Percentiles rank a stretch among this genome's conserved stretches.
Conservation (phyloP, 1,284 basidiomycete genomes). For the Cryptococcus sp. region DNA sequence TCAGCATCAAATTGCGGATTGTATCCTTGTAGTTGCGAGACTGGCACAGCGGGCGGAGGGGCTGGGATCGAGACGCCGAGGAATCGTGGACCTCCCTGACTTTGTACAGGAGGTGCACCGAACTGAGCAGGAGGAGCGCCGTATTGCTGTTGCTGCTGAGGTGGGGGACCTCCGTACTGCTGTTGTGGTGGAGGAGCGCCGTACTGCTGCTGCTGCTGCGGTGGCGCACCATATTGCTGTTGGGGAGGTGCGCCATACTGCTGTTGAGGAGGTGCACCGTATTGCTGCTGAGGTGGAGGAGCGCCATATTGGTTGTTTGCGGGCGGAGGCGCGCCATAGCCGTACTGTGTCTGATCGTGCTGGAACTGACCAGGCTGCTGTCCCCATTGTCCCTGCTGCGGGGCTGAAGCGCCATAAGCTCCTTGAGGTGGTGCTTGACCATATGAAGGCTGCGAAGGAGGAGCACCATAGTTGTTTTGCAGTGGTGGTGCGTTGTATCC, state of each 20-base stretch:
- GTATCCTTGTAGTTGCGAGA: conserved; percentile 37
- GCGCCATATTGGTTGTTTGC: conserved; percentile 18
- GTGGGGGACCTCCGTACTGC: conserved; percentile 20
- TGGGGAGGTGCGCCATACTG: conserved; percentile 16
- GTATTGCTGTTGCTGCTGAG: conserved; percentile 13
- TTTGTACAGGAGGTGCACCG: background rate
- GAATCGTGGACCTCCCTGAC: conserved; percentile 25
- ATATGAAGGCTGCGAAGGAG: conserved; percentile 7
- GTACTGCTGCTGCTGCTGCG: conserved; percentile 11
- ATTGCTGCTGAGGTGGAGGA: conserved; percentile 11
- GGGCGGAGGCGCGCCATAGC: conserved; percentile 16
- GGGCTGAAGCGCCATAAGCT: background rate
- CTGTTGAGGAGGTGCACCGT: conserved; percentile 13
- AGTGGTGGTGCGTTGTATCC: conserved; percentile 1
- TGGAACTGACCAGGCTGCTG: conserved; percentile 23
- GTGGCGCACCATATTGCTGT: conserved; percentile 18
- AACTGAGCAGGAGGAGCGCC: conserved; percentile 12
- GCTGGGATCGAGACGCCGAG: conserved; percentile 42
- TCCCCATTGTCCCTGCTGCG: conserved; percentile 2
- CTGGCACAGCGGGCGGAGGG: conserved; percentile 39
- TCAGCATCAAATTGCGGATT: conserved; percentile 47
- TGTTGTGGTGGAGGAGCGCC: conserved; percentile 12
- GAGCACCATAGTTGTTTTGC: conserved; percentile 4
- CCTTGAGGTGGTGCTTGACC: background rate
- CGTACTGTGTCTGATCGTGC: conserved; percentile 17